A percentile compares a stretch with the other conserved stretches of the same genome.
Conservation (phyloP, 352 stramenopile genomes). For the Pythium guiyangense region DNA sequence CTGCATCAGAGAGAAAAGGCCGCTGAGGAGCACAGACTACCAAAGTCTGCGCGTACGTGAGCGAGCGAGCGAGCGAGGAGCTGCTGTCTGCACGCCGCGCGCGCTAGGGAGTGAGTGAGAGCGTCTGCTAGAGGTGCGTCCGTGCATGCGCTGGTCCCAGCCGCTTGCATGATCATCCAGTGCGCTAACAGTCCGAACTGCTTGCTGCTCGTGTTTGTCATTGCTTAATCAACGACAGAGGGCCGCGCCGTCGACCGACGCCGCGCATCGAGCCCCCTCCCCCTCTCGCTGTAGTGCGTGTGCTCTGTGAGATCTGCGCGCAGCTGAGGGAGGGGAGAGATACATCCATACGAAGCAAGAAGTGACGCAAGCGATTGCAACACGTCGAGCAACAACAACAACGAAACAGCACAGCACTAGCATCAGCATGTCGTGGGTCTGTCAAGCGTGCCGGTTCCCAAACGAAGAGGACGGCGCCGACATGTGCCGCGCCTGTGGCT, state of each 20-base stretch:
- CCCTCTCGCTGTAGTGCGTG: neutral
- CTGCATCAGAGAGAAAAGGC: neutral
- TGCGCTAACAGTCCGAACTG: neutral
- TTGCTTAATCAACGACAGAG: neutral
- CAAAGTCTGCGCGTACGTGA: neutral
- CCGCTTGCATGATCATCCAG: too few species aligned
- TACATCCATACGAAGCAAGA: neutral
- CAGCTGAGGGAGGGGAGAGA: neutral
- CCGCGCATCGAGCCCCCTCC: neutral
- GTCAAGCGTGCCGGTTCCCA: slow-evolving; percentile 54
- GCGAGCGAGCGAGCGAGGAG: neutral
- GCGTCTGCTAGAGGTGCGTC: neutral
- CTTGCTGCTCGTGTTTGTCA: neutral
- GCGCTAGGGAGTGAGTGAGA: neutral
- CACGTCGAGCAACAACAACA: neutral
- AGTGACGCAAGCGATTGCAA: neutral
- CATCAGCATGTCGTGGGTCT: slow-evolving; percentile 53
- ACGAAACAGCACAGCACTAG: neutral
- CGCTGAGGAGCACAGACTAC: neutral
- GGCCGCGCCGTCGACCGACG: too few species aligned
- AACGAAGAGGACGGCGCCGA: slow-evolving; percentile 58
- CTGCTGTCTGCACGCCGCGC: neutral
- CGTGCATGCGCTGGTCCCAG: too few species aligned
- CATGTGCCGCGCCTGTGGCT: slow-evolving; percentile 55
- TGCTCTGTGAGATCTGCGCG: neutral